phyloP scores from a whole-genome alignment of 2,329 filamentous ascomycete genomes.

The Ascochyta fabae region DNA sequence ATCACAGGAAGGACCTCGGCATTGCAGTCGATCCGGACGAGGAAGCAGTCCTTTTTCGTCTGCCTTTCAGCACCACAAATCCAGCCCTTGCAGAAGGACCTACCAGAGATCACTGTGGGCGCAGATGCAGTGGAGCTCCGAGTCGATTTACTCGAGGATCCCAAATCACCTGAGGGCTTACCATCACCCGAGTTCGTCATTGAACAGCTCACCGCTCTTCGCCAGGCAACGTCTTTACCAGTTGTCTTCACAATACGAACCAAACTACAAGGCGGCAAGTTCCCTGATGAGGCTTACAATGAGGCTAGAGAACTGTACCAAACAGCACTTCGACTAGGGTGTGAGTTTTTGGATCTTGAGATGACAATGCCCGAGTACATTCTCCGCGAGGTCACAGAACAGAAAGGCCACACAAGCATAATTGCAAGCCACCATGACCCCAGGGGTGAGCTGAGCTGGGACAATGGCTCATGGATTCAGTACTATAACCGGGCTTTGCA shows the following conservation, averaged over 20 bases:
- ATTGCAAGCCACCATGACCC: slow-evolving; percentile 97
- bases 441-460: slow-evolving; percentile 79
- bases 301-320: slow-evolving; percentile 77
- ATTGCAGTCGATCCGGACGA: slow-evolving; percentile 66
- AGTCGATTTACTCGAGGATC: slow-evolving; percentile 86
- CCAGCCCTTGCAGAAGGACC: slow-evolving; percentile 64
- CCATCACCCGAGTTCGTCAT: slow-evolving; percentile 77
- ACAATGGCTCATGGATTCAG: slow-evolving; percentile 87
- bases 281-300: slow-evolving; percentile 77
- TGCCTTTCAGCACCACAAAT: slow-evolving; percentile 85
- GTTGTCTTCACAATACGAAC: slow-evolving; percentile 94
- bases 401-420: slow-evolving; percentile 77
- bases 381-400: slow-evolving; percentile 70
- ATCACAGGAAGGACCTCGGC: slow-evolving; percentile 67
- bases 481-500: slow-evolving; percentile 90
- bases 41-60: slow-evolving; percentile 85
- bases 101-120: slow-evolving; percentile 79
- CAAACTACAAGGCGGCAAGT: slow-evolving; percentile 82
- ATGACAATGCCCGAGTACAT: slow-evolving; percentile 83
- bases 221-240: slow-evolving; percentile 74
- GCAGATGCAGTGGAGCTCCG: slow-evolving; percentile 92
- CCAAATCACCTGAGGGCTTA: slow-evolving; percentile 62
- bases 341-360: slow-evolving; percentile 93
- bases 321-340: slow-evolving; percentile 79
- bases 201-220: slow-evolving; percentile 80